Conservation (phyloP, 2,329 filamentous ascomycete genomes). For the Colletotrichum endophyticum region DNA sequence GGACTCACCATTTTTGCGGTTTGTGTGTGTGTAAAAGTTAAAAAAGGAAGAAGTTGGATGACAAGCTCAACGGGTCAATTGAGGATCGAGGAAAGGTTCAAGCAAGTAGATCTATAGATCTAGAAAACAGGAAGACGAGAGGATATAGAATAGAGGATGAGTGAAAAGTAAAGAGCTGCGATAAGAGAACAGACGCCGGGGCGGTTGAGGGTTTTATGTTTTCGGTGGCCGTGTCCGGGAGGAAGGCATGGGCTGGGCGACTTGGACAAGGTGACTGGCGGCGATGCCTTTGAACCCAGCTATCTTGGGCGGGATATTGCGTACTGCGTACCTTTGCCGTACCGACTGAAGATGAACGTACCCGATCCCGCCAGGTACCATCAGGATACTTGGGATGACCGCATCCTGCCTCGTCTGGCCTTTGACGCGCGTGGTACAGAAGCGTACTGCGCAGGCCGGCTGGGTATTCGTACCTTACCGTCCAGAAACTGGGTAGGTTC, state of each 20-base stretch:
- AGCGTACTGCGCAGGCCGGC: not conserved
- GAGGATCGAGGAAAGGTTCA: not conserved
- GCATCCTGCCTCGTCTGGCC: not conserved
- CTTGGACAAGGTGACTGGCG: not conserved
- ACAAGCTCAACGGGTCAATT: not conserved
- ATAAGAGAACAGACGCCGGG: slow-evolving; percentile 6
- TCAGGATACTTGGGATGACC: slow-evolving; percentile 10
- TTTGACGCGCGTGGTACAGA: slow-evolving; percentile 4
- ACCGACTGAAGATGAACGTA: not conserved
- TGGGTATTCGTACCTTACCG: not conserved
- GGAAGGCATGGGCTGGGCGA: slow-evolving; percentile 1
- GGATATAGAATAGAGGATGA: not conserved
- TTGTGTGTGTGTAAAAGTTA: slow-evolving; percentile 6
- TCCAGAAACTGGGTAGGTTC: not conserved
- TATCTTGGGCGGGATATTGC: not conserved
- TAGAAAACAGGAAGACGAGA: not conserved
- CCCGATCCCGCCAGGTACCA: slow-evolving; percentile 5
- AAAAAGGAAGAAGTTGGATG: not conserved
- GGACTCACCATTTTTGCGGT: slow-evolving; percentile 27
- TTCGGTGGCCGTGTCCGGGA: not conserved
- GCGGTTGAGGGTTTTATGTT: slow-evolving; percentile 27
- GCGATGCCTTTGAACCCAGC: slow-evolving; percentile 11
- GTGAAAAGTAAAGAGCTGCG: not conserved
- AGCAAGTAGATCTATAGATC: not conserved
- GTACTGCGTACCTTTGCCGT: not conserved